Evolutionary conservation across 169 alveolate species (phyloP).

Genomic region (Sarcocystis neurona): DNA sequence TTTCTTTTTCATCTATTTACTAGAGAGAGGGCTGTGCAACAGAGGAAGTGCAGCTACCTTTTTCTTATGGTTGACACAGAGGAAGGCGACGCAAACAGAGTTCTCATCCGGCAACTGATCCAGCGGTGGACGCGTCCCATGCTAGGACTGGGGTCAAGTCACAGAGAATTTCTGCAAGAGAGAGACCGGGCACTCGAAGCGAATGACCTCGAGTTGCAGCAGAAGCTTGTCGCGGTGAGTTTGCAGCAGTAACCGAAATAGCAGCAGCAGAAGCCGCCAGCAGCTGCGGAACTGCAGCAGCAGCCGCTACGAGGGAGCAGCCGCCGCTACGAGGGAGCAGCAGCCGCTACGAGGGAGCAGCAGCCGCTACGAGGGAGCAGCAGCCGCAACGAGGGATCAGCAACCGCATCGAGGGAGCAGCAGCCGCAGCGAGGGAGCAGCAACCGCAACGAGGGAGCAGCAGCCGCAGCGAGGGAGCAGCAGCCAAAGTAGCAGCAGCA

Average conservation of each 20-base stretch:
- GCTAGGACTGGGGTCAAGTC: slow-evolving; percentile 58
- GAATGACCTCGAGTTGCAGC: slow-evolving; percentile 44
- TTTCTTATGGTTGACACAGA: slow-evolving; percentile 29
- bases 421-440: too few relatives aligned
- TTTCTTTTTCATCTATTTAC: background rate
- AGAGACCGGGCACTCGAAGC: slow-evolving; percentile 55
- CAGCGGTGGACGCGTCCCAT: slow-evolving; percentile 58
- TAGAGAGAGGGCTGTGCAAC: too few relatives aligned
- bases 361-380: too few relatives aligned
- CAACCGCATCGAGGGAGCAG: too few relatives aligned
- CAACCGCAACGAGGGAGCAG: too few relatives aligned
- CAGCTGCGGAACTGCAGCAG: background rate
- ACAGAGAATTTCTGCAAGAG: slow-evolving; percentile 44
- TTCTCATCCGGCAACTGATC: slow-evolving; percentile 42
- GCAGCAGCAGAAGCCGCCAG: background rate
- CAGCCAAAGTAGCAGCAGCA: slow-evolving; percentile 12
- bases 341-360: too few relatives aligned
- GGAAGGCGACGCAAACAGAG: slow-evolving; percentile 49
- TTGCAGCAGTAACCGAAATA: too few relatives aligned
- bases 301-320: background rate
- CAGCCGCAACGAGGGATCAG: too few relatives aligned
- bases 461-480: background rate
- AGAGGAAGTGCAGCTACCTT: too few relatives aligned
- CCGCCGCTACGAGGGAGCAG: too few relatives aligned
- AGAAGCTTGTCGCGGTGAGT: slow-evolving; percentile 47